Percentiles rank a stretch among this genome's conserved stretches.
Conservation (phyloP, 2,329 filamentous ascomycete genomes). For the Exophiala sp. region DNA sequence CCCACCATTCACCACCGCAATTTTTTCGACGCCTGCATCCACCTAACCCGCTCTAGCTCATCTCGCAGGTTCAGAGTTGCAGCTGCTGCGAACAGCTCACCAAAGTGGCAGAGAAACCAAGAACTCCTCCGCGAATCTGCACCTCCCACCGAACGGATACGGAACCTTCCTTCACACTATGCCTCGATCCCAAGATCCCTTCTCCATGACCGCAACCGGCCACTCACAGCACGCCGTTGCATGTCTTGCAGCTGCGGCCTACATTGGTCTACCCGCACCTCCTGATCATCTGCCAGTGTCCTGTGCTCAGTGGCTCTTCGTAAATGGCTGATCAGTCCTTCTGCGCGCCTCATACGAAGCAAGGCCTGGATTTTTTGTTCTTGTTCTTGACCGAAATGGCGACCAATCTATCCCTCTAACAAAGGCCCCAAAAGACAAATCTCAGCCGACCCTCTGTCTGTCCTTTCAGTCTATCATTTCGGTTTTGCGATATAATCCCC, state of each 20-base stretch:
- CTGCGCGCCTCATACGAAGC: conserved; percentile 16
- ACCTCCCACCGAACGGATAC: conserved; percentile 4
- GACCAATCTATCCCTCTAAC: conserved; percentile 15
- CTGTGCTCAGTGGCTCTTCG: conserved; percentile 19
- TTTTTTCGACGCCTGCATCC: conserved; percentile 17
- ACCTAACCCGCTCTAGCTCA: conserved; percentile 23
- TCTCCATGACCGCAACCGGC: conserved; percentile 17
- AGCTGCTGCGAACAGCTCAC: conserved; percentile 17
- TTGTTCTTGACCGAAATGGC: conserved; percentile 12
- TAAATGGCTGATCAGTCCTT: conserved; percentile 22
- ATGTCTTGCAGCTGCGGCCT: conserved; percentile 26
- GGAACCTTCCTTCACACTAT: conserved; percentile 21
- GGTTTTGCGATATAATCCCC: neutral
- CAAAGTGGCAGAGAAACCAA: neutral
- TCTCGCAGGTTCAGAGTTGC: conserved; percentile 2
- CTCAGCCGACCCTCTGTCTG: conserved; percentile 5
- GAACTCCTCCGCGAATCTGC: neutral
- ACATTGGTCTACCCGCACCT: conserved; percentile 23
- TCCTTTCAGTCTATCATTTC: conserved; percentile 10
- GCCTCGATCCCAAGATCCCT: conserved; percentile 9
- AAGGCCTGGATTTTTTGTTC: conserved; percentile 22
- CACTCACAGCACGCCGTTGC: conserved; percentile 25
- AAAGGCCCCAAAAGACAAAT: conserved; percentile 5
- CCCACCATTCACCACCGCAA: conserved; percentile 12
- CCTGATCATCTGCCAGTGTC: conserved; percentile 26